Evolutionary conservation across 768 basidiomycete genomes (phyloP).

Genomic region (Tylopilus rubrobrunneus): DNA sequence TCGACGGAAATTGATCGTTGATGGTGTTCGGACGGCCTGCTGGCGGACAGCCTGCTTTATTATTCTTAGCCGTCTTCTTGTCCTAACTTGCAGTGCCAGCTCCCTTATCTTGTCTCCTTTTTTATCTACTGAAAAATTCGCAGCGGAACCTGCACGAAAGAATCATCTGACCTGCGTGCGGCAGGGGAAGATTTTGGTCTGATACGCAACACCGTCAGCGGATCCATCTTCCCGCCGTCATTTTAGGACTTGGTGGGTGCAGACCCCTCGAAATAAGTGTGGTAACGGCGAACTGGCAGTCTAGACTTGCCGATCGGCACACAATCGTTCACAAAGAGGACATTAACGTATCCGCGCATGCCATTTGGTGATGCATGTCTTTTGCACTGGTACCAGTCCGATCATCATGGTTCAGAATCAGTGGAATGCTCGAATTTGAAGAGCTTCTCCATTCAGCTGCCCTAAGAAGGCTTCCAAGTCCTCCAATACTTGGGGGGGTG

Average conservation of each 20-base stretch:
- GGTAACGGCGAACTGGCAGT: neutral
- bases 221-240: neutral
- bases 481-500: neutral
- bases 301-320: conserved; percentile 8
- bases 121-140: neutral
- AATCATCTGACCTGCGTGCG: neutral
- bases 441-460: neutral
- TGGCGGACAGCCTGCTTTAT: conserved; percentile 4
- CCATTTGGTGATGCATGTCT: neutral
- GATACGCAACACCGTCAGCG: neutral
- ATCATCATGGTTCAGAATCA: conserved; percentile 3
- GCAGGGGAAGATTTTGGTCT: neutral
- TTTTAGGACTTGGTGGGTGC: neutral
- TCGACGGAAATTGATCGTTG: conserved; percentile 22
- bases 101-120: neutral
- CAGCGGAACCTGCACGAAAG: conserved; percentile 3
- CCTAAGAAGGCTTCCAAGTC: neutral
- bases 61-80: conserved; percentile 7
- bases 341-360: conserved; percentile 13
- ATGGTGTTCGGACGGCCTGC: conserved; percentile 11
- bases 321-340: conserved; percentile 3
- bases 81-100: neutral
- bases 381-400: neutral
- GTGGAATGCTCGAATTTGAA: neutral
- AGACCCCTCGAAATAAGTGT: neutral